Conservation (phyloP, 371 early-diverging fungal genomes). For the Syncephalastrum sp. region DNA sequence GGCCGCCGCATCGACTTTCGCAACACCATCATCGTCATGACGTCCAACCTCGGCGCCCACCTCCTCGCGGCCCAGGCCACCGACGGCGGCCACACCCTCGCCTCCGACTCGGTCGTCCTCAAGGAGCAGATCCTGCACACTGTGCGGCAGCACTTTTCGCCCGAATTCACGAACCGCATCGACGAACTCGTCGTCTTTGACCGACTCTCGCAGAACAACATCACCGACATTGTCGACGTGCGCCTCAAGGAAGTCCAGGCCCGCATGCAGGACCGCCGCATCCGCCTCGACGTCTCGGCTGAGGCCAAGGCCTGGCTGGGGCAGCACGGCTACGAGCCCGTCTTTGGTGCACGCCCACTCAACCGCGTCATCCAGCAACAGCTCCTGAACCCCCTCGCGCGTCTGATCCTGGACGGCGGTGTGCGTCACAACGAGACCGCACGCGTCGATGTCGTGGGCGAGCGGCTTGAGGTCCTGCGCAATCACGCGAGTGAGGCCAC, state of each 20-base stretch:
- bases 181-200: constrained; percentile 89
- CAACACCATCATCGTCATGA: constrained; percentile 94
- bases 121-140: constrained; percentile 64
- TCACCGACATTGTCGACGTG: constrained; percentile 82
- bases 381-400: constrained; percentile 79
- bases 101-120: constrained; percentile 39
- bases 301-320: constrained; percentile 80
- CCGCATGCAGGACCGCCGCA: constrained; percentile 72
- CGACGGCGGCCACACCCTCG: constrained; percentile 17
- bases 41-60: constrained; percentile 77
- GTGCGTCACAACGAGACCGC: constrained; percentile 67
- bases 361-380: constrained; percentile 83
- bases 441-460: constrained; percentile 39
- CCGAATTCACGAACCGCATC: constrained; percentile 90
- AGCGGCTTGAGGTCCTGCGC: constrained; percentile 31
- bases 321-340: constrained; percentile 76
- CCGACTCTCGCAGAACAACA: constrained; percentile 63
- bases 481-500: constrained; percentile 48
- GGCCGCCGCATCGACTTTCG: constrained; percentile 88
- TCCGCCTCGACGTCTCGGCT: constrained; percentile 62
- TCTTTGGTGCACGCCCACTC: constrained; percentile 84
- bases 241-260: constrained; percentile 76
- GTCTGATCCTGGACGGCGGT: constrained; percentile 75
- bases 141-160: constrained; percentile 84
- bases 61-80: constrained; percentile 41